Evolutionary conservation across 2,329 filamentous ascomycete genomes (phyloP), one percentile per base, ranked within the genome.

Genomic region (Pseudocercospora fijiensis): DNA sequence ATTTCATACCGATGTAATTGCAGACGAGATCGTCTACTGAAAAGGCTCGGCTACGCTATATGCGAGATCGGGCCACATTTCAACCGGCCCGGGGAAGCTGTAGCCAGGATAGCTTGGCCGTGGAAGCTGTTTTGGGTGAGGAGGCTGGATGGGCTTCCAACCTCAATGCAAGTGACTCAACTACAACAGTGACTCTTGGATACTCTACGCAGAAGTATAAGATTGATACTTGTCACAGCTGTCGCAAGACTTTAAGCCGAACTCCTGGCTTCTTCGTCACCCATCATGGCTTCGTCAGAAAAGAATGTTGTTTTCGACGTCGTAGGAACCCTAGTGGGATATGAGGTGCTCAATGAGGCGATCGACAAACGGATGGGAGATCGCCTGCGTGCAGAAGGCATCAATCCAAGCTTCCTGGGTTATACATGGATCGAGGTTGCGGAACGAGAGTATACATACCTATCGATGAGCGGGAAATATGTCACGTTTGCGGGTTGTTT

Each of bases 381-480:
- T 2, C 70, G 74, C 2, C 76, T 84, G 0, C 70, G 70, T 2
- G 67, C 73, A 7, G 64, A 79, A 27, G 72, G 73, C 60, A 76
- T 83, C 66, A 78, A 76, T n/a, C 73, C 80, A 0, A 74, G 73
- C 22, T 74, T 81, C 20, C 76, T 84, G 3, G 80, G 79, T 26
- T 82, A 78, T 68, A 70, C 75, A 3, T 84, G 81, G 82, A 75
- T 82, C 60, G 79, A 81, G 65, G 77, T 76, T 0, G 75, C 79
- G 0, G 81, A 83, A 69, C 76, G 78, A 43, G 81, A 84, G 64
- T 84, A 80, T 66, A 83, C 79, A 0, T 83, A 79, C 63, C 76
- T 84, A 4, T 78, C 76, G 49, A 74, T 83, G 18, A 79, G 78
- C 0, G 78, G 76, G 1, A 74, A 75, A 5, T 83, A 84, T 62